phyloP scores from a whole-genome alignment of 176 grass and related monocot species.

The Saccharum officinarum region DNA sequence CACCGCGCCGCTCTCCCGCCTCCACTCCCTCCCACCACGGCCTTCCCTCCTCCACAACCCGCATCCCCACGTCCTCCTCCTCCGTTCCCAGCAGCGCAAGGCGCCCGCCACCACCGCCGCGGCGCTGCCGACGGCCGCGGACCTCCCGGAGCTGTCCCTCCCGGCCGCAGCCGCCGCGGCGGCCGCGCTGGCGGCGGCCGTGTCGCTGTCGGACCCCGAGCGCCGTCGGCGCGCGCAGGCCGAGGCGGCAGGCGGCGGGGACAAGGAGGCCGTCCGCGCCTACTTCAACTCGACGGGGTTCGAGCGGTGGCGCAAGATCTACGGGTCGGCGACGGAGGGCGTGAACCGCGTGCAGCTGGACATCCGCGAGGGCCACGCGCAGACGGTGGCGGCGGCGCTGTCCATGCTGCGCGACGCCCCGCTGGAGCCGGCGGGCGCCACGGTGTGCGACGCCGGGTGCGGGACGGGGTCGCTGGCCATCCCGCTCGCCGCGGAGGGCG shows the following conservation, averaged over 20 bases:
- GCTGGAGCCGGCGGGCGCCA: conserved; percentile 44
- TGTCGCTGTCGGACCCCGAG: conserved; percentile 77
- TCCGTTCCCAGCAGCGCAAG: conserved; percentile 3
- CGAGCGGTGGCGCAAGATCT: conserved; percentile 91
- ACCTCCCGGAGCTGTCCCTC: conserved; percentile 46
- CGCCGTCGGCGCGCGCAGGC: conserved; percentile 65
- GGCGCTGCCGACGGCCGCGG: conserved; percentile 43
- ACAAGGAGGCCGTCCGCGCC: conserved; percentile 86
- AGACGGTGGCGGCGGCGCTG: conserved; percentile 68
- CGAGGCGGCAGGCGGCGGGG: conserved; percentile 67
- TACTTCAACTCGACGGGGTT: conserved; percentile 98
- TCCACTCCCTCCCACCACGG: background rate
- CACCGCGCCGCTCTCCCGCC: conserved; percentile 48
- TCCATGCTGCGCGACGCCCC: conserved; percentile 67
- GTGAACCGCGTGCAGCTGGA: conserved; percentile 97
- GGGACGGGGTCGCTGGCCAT: conserved; percentile 79
- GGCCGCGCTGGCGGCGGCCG: conserved; percentile 39
- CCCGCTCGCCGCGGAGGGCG: conserved; percentile 68
- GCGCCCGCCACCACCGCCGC: conserved; percentile 1
- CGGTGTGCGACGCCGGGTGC: conserved; percentile 89
- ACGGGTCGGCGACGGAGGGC: conserved; percentile 64
- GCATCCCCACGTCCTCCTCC: conserved; percentile 5
- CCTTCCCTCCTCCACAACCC: background rate
- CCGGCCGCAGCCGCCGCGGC: conserved; percentile 49
- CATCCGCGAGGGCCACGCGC: conserved; percentile 82